Base-by-base conservation (phyloP, 805 yeast species). In the Tanozyma kutaoensis region DNA sequence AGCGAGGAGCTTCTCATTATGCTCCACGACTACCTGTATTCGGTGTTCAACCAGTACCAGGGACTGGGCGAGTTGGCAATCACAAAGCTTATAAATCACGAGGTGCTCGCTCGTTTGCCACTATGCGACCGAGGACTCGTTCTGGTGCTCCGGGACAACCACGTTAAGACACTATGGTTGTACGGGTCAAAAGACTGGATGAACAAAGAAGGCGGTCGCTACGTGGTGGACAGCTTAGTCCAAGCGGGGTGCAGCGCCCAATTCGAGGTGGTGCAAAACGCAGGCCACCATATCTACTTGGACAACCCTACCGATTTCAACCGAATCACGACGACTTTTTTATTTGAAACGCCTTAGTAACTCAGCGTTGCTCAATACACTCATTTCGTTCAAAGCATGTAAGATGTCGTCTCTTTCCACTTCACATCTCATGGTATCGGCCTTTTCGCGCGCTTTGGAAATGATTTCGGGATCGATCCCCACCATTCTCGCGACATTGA, bases 401-500 rank as follows among this genome's bases (percentile, higher is more conserved):
- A n/a, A n/a, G n/a, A n/a, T n/a, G n/a, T n/a, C n/a, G n/a, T n/a
- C n/a, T n/a, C n/a, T n/a, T n/a, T n/a, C n/a, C n/a, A n/a, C n/a
- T n/a, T n/a, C n/a, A n/a, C n/a, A n/a, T n/a, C n/a, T 52, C 40
- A 55, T 34, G 17, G 34, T 34, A 26, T 49, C 51, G 8, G 73
- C 58, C 12, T 55, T 43, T 12, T 28, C 26, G 25, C 37, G 50
- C 0, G 82, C 82, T 3, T 44, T 39, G 1, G 51, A 45, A 4
- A 74, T 55, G 5, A 76, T 53, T 2, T 40, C 43, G 3, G 39
- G 42, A 1, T 75, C 70, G 2, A 85, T 50, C 0, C 70, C 69
- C 0, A 95, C 91, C 31, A 84, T 42, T 32, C 70, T 65, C 1
- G 95, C 95, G 21, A 82, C 93, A 43, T 85, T 81, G 20, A 86